These are phyloP conservation scores for Rhizomucor miehei DNA, from an alignment of 371 early-diverging fungal genomes.

Conservation along the genomic window DNA sequence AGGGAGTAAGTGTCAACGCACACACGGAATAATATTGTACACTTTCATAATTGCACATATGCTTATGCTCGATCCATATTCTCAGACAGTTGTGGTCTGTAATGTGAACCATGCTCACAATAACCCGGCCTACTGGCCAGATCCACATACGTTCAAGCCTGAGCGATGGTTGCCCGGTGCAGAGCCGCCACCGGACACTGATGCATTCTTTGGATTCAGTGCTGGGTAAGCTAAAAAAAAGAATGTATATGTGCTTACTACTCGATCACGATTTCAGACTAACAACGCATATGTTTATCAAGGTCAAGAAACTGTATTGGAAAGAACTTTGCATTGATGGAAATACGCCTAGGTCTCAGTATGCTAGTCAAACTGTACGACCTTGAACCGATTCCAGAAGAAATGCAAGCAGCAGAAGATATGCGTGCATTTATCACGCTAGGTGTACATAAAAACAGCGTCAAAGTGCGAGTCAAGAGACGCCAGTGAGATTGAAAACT, in stretches of 20 bases:
- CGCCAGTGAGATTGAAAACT: not conserved
- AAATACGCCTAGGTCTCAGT: slow-evolving; percentile 39
- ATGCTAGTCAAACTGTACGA: slow-evolving; percentile 27
- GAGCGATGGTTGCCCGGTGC: slow-evolving; percentile 25
- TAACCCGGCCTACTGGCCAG: slow-evolving; percentile 21
- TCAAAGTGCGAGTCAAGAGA: slow-evolving; percentile 17
- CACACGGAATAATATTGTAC: too few relatives aligned
- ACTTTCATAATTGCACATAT: not conserved
- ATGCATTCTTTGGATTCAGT: slow-evolving; percentile 37
- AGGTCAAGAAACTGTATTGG: slow-evolving; percentile 46
- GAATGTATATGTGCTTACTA: not conserved
- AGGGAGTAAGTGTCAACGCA: slow-evolving; percentile 14
- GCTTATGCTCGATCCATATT: not conserved
- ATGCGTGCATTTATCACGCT: slow-evolving; percentile 24
- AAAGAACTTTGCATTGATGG: slow-evolving; percentile 43
- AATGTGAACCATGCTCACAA: slow-evolving; percentile 14
- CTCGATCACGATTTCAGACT: not conserved
- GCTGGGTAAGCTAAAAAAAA: slow-evolving; percentile 15
- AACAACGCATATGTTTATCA: not conserved
- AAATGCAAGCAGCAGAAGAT: slow-evolving; percentile 17
- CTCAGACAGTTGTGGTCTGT: not conserved
- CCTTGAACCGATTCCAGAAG: slow-evolving; percentile 17
- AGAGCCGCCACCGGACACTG: slow-evolving; percentile 5
- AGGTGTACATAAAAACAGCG: slow-evolving; percentile 18
- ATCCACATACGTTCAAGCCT: slow-evolving; percentile 20